Evolutionary conservation across 805 yeast species (phyloP).

Genomic region (Cyberlindnera xishuangbannaensis): DNA sequence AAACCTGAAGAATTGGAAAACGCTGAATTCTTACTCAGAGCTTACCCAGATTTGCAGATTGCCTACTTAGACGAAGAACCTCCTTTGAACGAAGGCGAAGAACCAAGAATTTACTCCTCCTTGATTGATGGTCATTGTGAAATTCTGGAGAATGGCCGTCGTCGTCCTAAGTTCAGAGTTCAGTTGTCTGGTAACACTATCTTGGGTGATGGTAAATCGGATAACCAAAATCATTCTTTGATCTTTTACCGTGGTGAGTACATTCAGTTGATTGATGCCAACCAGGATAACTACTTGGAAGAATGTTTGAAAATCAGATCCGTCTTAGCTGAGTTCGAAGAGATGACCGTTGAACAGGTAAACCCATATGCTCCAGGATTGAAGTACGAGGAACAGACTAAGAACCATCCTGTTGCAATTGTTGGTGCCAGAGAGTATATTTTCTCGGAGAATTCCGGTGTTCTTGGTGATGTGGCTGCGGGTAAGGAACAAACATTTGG

Average conservation of each 20-base stretch:
- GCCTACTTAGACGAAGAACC: conserved; percentile 95
- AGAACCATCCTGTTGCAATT: conserved; percentile 68
- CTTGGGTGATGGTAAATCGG: conserved; percentile 85
- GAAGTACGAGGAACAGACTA: conserved; percentile 47
- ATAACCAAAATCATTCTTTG: conserved; percentile 77
- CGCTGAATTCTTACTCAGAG: conserved; percentile 74
- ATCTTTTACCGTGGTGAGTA: conserved; percentile 83
- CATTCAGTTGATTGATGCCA: conserved; percentile 79
- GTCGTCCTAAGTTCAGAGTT: conserved; percentile 72
- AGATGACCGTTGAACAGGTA: conserved; percentile 65
- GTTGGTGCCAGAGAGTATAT: conserved; percentile 86
- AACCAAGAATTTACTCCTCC: conserved; percentile 67
- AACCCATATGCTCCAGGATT: conserved; percentile 74
- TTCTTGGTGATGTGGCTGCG: conserved; percentile 84
- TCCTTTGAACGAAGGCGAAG: conserved; percentile 63
- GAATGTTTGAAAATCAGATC: conserved; percentile 82
- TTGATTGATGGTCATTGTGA: conserved; percentile 79
- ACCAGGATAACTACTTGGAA: conserved; percentile 81
- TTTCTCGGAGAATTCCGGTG: conserved; percentile 81
- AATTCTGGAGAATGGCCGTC: conserved; percentile 62
- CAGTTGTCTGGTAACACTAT: conserved; percentile 81
- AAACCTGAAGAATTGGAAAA: conserved; percentile 70
- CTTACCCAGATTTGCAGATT: conserved; percentile 81
- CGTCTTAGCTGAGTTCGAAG: conserved; percentile 72
- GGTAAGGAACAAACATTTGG: conserved; percentile 90